phyloP scores from a whole-genome alignment of 2,329 filamentous ascomycete species.

The Verruconis gallopava region DNA sequence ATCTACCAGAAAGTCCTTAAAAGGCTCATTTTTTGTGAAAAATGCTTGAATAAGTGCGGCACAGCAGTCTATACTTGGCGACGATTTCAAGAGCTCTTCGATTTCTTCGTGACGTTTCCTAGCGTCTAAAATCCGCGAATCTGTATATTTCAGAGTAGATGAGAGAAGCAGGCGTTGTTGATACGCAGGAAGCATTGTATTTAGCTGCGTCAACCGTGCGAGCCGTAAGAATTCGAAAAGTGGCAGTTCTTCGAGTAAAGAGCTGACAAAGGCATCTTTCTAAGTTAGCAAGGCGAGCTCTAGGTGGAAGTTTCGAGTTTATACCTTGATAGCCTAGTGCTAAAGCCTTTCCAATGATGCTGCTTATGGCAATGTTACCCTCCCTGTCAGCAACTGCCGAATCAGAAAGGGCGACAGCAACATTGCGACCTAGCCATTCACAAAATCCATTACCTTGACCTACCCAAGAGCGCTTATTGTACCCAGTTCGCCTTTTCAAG shows the following conservation, averaged over 20 bases:
- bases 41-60: slow-evolving; percentile 12
- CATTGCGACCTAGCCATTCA: slow-evolving; percentile 56
- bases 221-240: slow-evolving; percentile 12
- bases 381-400: slow-evolving; percentile 20
- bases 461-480: slow-evolving; percentile 41
- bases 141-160: slow-evolving; percentile 17
- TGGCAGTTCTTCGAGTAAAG: slow-evolving; percentile 10
- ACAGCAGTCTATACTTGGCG: slow-evolving; percentile 8
- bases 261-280: slow-evolving; percentile 3
- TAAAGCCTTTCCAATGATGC: slow-evolving; percentile 45
- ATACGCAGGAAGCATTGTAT: slow-evolving; percentile 31
- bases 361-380: slow-evolving; percentile 25
- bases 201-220: slow-evolving; percentile 24
- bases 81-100: not conserved
- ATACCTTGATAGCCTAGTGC: slow-evolving; percentile 49
- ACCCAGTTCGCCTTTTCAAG: slow-evolving; percentile 24
- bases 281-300: not conserved
- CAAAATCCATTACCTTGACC: slow-evolving; percentile 52
- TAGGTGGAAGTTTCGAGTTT: not conserved
- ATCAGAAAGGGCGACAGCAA: slow-evolving; percentile 37
- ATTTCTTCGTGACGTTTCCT: slow-evolving; percentile 1
- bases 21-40: slow-evolving; percentile 14
- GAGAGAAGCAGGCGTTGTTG: slow-evolving; percentile 36
- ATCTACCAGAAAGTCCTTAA: slow-evolving; percentile 20
- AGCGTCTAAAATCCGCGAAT: slow-evolving; percentile 14